Base-by-base conservation (phyloP, 495 filamentous ascomycete genomes). In the Massariosphaeria phaeospora region DNA sequence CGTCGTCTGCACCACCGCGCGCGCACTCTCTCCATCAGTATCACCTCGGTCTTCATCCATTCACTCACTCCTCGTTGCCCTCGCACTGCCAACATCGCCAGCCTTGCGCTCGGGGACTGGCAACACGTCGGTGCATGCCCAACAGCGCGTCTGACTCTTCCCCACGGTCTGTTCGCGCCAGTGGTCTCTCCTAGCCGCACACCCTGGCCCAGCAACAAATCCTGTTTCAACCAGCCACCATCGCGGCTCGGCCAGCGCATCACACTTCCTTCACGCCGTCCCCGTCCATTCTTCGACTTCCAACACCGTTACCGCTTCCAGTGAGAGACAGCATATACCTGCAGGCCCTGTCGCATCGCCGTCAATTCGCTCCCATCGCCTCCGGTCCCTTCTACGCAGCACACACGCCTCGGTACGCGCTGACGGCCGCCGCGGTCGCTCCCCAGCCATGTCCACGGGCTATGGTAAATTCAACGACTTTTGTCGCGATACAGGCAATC, bases 401-500 rank as follows among this genome's bases (percentile, higher is more conserved):
- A n/a, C n/a, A n/a, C n/a, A n/a, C 30, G 24, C 48, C 39, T 17
- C 21, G 39, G 39, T 30, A 44, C 46, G 46, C 38, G 36, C 55
- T 31, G 24, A 49, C 35, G 31, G 35, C 34, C 42, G 33, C 31
- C 21, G 11, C 21, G 31, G 43, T 11, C 12, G 36, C 40, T 42
- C 18, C 40, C 26, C 17, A 36, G 35, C 56, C 18, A 61, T 59
- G 48, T 47, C 62, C 11, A 56, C 47, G 56, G 7, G 43, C 25
- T 65, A 65, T 34, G 60, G 64, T 27, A 61, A 62, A 44, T 61
- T 57, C 69, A 63, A 95, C 87, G 75, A 93, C 73, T 96, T 99
- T 69, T 99, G 93, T 82, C 85, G 86, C 64, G 89, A 96, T 75
- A 90, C 90, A 58, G 64, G 64, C 26, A 62, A 54, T 30, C 34